These are phyloP conservation scores for Fomitopsis serialis DNA, from an alignment of 768 basidiomycete genomes.

Conservation along the genomic window DNA sequence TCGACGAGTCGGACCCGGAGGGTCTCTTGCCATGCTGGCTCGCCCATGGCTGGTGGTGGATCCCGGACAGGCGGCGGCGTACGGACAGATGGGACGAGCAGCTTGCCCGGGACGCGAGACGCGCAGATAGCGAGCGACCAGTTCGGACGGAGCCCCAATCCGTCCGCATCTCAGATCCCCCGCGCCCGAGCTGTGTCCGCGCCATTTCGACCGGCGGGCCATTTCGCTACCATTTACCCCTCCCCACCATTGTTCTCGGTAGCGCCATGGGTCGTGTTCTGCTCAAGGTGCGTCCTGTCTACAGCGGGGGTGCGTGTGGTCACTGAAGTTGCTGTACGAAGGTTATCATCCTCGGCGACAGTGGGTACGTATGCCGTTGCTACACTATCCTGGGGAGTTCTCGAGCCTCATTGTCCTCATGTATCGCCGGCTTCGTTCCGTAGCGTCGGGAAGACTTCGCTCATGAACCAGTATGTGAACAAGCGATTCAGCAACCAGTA, in stretches of 20 bases:
- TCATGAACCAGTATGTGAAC: constrained; percentile 99
- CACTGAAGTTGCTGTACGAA: constrained; percentile 27
- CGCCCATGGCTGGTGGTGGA: constrained; percentile 51
- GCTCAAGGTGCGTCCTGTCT: constrained; percentile 57
- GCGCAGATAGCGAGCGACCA: neutral
- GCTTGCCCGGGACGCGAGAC: neutral
- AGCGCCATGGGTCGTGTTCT: constrained; percentile 75
- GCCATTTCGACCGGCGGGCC: neutral
- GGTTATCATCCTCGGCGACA: constrained; percentile 99
- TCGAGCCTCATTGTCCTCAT: constrained; percentile 1
- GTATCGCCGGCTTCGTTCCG: neutral
- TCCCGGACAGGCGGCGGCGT: neutral
- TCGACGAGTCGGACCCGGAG: constrained; percentile 74
- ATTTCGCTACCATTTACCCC: neutral
- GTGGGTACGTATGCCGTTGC: constrained; percentile 57
- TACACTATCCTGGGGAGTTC: neutral
- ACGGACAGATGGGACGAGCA: neutral
- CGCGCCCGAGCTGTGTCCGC: constrained; percentile 9
- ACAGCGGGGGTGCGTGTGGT: neutral
- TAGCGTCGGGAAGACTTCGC: constrained; percentile 92
- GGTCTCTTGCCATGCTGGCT: constrained; percentile 81
- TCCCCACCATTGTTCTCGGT: constrained; percentile 13
- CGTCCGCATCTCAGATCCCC: constrained; percentile 16
- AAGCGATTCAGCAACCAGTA: constrained; percentile 99
- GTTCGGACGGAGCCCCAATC: constrained; percentile 23